Percentiles rank a stretch among this genome's conserved stretches.
Evolutionary conservation across 2,329 filamentous ascomycete species (phyloP).

Genomic region (Colletotrichum costaricense): DNA sequence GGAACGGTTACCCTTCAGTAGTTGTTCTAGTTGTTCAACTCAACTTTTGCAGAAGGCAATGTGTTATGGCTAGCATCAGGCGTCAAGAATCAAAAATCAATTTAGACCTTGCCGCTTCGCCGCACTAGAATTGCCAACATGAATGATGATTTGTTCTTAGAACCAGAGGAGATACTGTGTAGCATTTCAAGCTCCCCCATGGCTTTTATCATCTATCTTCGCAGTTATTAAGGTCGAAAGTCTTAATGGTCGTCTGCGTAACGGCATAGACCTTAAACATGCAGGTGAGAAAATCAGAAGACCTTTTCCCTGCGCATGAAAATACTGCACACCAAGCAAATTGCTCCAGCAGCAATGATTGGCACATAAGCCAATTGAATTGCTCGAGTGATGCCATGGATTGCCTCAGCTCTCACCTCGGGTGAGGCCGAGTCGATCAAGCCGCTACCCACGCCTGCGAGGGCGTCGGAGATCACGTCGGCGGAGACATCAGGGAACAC

Average conservation of each 20-base stretch:
- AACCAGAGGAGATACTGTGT: too few species aligned
- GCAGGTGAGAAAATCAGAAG: neutral
- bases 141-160: too few species aligned
- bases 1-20: slow-evolving; percentile 36
- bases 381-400: neutral
- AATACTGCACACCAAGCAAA: neutral
- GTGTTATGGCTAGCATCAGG: neutral
- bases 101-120: neutral
- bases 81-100: neutral
- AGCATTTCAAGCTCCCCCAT: too few species aligned
- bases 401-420: neutral
- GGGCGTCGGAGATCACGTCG: neutral
- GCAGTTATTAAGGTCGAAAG: neutral
- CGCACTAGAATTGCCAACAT: neutral
- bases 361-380: neutral
- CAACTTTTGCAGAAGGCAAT: neutral
- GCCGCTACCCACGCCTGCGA: neutral
- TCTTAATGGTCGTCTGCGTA: neutral
- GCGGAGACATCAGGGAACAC: neutral
- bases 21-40: neutral
- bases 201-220: too few species aligned
- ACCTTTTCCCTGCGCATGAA: slow-evolving; percentile 8
- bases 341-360: neutral
- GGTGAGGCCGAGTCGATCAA: neutral
- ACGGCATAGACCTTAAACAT: neutral